Conservation (phyloP, 108 stramenopile genomes). For the Cyclotella choctawhatcheeana region DNA sequence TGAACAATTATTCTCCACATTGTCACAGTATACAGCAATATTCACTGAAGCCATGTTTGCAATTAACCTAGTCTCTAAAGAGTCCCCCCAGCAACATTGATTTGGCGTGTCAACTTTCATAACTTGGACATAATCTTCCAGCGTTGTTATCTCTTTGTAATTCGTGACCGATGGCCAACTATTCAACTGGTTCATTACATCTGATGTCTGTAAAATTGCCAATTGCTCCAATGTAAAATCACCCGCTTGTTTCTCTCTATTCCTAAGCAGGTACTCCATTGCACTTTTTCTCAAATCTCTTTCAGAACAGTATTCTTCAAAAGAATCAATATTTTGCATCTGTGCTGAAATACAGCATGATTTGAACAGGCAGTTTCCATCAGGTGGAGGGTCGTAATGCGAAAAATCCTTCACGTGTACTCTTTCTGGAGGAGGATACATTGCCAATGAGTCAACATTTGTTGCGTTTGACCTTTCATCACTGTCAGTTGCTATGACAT, state of each 20-base stretch:
- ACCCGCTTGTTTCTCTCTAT: too few relatives aligned
- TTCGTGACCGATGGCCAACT: not conserved
- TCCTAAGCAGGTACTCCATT: too few relatives aligned
- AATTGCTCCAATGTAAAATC: too few relatives aligned
- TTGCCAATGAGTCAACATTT: not conserved
- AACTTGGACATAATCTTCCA: not conserved
- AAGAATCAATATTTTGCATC: not conserved
- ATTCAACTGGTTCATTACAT: not conserved
- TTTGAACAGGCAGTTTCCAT: conserved; percentile 11
- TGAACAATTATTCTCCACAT: not conserved
- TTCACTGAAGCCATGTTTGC: not conserved
- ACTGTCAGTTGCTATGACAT: too few relatives aligned
- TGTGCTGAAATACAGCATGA: not conserved
- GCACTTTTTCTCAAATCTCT: not conserved
- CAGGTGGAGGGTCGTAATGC: not conserved
- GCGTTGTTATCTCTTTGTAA: not conserved
- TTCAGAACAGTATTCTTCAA: not conserved
- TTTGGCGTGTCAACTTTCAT: not conserved
- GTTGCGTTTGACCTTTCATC: too few relatives aligned
- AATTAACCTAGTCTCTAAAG: not conserved
- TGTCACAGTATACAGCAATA: not conserved
- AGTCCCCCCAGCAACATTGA: not conserved
- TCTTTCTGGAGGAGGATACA: not conserved
- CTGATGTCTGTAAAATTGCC: not conserved
- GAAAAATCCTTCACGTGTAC: not conserved